These are phyloP conservation scores for Striga asiatica DNA, from an alignment of 257 asterid genomes.

Conservation along the genomic window DNA sequence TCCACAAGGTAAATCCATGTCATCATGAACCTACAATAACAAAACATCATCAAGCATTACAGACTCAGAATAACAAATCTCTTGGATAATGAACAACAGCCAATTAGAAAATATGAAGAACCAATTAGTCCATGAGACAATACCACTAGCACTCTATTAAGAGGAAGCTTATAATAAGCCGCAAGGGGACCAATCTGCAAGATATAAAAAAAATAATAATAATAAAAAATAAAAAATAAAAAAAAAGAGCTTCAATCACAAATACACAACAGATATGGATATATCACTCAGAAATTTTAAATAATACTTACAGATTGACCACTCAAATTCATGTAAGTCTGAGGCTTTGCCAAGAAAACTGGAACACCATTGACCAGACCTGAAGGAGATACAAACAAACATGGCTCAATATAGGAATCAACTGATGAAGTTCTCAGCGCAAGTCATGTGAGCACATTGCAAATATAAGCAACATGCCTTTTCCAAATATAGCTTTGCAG, in stretches of 20 bases:
- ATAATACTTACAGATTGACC: conserved; percentile 76
- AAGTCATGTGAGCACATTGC: background rate
- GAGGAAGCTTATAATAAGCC: conserved; percentile 94
- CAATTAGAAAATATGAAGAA: conserved; percentile 6
- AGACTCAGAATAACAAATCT: too few relatives aligned
- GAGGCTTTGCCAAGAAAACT: conserved; percentile 87
- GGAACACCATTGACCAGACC: conserved; percentile 66
- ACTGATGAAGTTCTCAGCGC: background rate
- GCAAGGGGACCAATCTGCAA: conserved; percentile 89
- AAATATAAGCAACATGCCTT: conserved; percentile 31
- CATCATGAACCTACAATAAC: conserved; percentile 67
- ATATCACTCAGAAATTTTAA: background rate
- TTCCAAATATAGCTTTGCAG: conserved; percentile 84
- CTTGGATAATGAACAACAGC: too few relatives aligned
- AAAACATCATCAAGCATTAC: too few relatives aligned
- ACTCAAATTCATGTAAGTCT: conserved; percentile 80
- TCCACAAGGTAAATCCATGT: conserved; percentile 91
- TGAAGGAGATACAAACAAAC: conserved; percentile 20
- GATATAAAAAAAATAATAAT: too few relatives aligned
- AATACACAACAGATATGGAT: background rate
- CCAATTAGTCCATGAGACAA: background rate
- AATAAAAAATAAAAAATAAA: too few relatives aligned
- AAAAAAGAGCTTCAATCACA: conserved; percentile 3
- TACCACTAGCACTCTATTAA: conserved; percentile 88
- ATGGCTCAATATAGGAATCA: background rate